Conservation (phyloP, 257 asterid species). For the Solanum sejunctum region DNA sequence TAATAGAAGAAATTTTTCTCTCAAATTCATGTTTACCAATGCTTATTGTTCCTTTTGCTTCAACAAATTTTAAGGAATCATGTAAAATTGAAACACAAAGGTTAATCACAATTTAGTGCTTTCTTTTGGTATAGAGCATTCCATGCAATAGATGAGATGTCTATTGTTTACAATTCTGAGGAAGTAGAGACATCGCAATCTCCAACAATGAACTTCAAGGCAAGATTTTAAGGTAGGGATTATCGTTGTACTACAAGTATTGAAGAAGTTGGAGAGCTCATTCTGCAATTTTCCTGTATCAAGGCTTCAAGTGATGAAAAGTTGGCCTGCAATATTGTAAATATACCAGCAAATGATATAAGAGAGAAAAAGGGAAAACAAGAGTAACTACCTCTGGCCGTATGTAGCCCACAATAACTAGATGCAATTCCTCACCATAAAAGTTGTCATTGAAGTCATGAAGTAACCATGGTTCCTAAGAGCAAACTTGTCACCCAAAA, state of each 20-base stretch:
- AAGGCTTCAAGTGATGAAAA: slow-evolving; percentile 37
- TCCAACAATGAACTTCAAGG: background rate
- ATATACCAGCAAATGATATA: background rate
- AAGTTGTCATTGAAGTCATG: too few relatives aligned
- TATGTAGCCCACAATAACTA: too few relatives aligned
- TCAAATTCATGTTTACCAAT: too few relatives aligned
- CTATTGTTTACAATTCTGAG: background rate
- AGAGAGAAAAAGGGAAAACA: background rate
- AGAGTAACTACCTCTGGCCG: too few relatives aligned
- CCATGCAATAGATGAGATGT: background rate
- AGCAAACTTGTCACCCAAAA: background rate
- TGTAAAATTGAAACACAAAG: too few relatives aligned
- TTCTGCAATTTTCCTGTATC: slow-evolving; percentile 36
- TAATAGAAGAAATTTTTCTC: too few relatives aligned
- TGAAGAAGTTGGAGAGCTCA: slow-evolving; percentile 58
- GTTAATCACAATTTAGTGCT: background rate
- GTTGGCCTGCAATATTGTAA: slow-evolving; percentile 33
- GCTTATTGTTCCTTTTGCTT: too few relatives aligned
- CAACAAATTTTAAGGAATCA: too few relatives aligned
- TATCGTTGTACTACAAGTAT: slow-evolving; percentile 45
- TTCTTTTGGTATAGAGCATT: background rate
- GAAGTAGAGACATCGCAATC: background rate
- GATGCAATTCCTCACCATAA: too few relatives aligned
- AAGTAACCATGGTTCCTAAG: slow-evolving; percentile 96
- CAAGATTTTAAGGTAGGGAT: slow-evolving; percentile 30